Evolutionary conservation across 2,329 filamentous ascomycete genomes (phyloP), one percentile per base, ranked within the genome.

Genomic region (Didymella segeticola): DNA sequence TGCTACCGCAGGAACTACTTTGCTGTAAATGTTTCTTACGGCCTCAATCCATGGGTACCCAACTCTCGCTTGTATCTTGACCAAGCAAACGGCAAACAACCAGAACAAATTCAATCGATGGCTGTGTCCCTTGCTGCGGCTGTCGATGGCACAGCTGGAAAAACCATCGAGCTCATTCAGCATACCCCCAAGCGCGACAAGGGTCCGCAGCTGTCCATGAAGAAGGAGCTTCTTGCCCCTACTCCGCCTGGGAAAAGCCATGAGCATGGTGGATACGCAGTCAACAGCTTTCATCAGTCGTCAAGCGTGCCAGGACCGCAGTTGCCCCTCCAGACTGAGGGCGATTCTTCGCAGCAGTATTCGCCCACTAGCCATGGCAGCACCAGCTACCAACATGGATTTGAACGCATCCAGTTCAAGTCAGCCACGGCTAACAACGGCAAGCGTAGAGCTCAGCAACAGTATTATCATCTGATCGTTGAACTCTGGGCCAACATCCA

Each of bases 1-100:
- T 96, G 92, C 77, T 96, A 96, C 71, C 83, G 92, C 27, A 84
- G 93, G 36, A 96, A 96, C 72, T 96, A 96, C 75, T 95, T 96
- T 71, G 88, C 90, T 0, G 91, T 95, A 47, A 85, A 88, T 45
- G 93, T 90, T 72, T 90, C 89, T 3, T 96, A 88, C 75, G 83
- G 83, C 11, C 78, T 96, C 20, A 80, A 81, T 33, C 89, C 89
- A 76, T 87, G 77, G 80, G 80, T 69, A 71, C 80, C 65, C 49
- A 79, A 84, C 9, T 75, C 77, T 14, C 82, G 86, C 22, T 76
- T 88, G 1, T 89, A 84, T 64, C 74, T 88, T 45, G 81, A 82
- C 57, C 75, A 77, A 48, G 68, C 73, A 15, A 74, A 77, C 25
- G 75, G 74, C 30, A 76, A 76, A 51, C 60, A 71, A n/a, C 64